Percentiles rank a stretch among this genome's conserved stretches.
phyloP scores from a whole-genome alignment of 2,329 filamentous ascomycete species.

The Colletotrichum sp. region DNA sequence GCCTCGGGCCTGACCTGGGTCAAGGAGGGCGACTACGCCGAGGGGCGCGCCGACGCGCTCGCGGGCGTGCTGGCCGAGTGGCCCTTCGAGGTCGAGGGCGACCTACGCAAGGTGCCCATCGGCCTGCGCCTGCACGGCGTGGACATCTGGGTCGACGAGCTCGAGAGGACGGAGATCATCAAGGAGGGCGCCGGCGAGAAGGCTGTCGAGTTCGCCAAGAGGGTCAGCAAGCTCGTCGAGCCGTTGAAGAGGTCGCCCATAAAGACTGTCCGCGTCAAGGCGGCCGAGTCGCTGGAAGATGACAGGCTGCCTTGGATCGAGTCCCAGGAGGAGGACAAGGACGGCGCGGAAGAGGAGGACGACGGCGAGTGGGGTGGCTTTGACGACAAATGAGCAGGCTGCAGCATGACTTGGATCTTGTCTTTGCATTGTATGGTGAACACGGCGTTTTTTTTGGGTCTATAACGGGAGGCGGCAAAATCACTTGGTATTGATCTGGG shows the following conservation, averaged over 20 bases:
- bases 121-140: conserved; percentile 86
- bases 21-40: conserved; percentile 27
- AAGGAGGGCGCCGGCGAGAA: conserved; percentile 37
- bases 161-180: conserved; percentile 71
- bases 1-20: conserved; percentile 68
- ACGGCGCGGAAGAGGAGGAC: conserved; percentile 37
- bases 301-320: conserved; percentile 72
- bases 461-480: background rate
- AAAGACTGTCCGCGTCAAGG: conserved; percentile 75
- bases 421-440: conserved; percentile 20
- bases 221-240: conserved; percentile 60
- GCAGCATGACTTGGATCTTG: background rate
- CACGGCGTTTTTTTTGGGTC: conserved; percentile 9
- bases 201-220: conserved; percentile 54
- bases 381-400: conserved; percentile 5
- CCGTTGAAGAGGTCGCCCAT: conserved; percentile 63
- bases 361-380: conserved; percentile 32
- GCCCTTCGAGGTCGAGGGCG: conserved; percentile 43
- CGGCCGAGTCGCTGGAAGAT: conserved; percentile 74
- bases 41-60: conserved; percentile 38
- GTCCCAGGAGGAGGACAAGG: conserved; percentile 36
- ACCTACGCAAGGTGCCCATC: conserved; percentile 70
- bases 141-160: conserved; percentile 91
- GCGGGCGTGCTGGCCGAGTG: conserved; percentile 41
- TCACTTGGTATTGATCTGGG: background rate